A percentile compares a stretch with the other conserved stretches of the same genome.
These are phyloP conservation scores for Diaporthe humulicola DNA, from an alignment of 2,329 filamentous ascomycete species.

Conservation along the genomic window DNA sequence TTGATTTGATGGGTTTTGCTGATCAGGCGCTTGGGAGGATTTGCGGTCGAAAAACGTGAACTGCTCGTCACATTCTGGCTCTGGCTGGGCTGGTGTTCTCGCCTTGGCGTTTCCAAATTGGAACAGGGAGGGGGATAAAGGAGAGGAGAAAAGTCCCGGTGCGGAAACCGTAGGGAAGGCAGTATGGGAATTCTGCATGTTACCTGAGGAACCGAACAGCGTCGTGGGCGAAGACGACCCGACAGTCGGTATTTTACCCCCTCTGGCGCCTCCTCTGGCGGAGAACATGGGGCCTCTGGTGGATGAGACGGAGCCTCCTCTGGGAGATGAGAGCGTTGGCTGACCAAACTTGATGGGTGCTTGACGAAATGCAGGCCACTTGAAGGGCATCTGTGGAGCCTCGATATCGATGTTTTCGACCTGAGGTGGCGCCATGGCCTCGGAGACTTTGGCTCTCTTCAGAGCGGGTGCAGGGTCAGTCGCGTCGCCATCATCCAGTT, in stretches of 20 bases:
- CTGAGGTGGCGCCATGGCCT: not conserved
- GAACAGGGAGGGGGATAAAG: too few relatives aligned
- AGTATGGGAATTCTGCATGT: not conserved
- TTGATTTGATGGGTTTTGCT: too few relatives aligned
- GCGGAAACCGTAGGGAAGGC: not conserved
- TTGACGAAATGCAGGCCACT: not conserved
- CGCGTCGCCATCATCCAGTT: not conserved
- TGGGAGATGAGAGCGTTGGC: not conserved
- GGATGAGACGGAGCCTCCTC: too few relatives aligned
- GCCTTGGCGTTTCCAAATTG: too few relatives aligned
- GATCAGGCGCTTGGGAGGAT: too few relatives aligned
- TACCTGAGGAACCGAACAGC: too few relatives aligned
- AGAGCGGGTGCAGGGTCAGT: not conserved
- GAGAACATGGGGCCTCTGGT: too few relatives aligned
- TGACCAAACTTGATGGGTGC: not conserved
- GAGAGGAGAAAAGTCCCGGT: not conserved
- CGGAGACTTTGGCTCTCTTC: not conserved
- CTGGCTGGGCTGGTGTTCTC: not conserved
- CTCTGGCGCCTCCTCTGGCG: too few relatives aligned
- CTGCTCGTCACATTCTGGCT: not conserved
- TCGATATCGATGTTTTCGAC: not conserved
- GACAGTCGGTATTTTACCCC: too few relatives aligned
- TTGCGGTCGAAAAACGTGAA: not conserved
- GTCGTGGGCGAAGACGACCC: not conserved
- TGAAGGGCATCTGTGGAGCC: not conserved